Conservation (phyloP, 495 filamentous ascomycete genomes). For the Penicillium simplicissimum region DNA sequence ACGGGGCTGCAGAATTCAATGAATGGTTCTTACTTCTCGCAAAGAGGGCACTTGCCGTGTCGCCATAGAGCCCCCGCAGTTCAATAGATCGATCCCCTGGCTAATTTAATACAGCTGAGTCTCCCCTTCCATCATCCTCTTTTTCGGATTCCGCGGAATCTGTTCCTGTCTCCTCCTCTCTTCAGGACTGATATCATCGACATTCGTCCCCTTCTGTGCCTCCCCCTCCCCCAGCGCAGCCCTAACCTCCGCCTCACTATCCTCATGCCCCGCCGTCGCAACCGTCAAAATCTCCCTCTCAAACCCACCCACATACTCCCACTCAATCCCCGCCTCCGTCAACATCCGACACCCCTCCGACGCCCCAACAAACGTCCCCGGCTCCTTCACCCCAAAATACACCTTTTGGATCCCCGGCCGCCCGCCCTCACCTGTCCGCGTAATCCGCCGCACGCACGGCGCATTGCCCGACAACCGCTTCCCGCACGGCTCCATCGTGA, state of each 20-base stretch:
- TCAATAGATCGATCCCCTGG: not conserved
- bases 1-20: too few relatives aligned
- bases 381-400: slow-evolving; percentile 86
- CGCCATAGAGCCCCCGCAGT: not conserved
- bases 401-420: slow-evolving; percentile 68
- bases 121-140: slow-evolving; percentile 49
- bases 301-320: slow-evolving; percentile 69
- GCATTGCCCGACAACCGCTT: slow-evolving; percentile 77
- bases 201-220: slow-evolving; percentile 31
- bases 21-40: not conserved
- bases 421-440: slow-evolving; percentile 48
- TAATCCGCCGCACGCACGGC: slow-evolving; percentile 80
- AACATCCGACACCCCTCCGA: slow-evolving; percentile 74
- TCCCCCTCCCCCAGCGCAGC: slow-evolving; percentile 26
- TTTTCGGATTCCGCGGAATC: slow-evolving; percentile 47
- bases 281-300: slow-evolving; percentile 79
- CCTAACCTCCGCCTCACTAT: slow-evolving; percentile 37
- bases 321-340: slow-evolving; percentile 70
- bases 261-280: slow-evolving; percentile 77
- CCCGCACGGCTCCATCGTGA: slow-evolving; percentile 92
- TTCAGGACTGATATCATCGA: slow-evolving; percentile 40
- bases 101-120: slow-evolving; percentile 20
- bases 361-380: slow-evolving; percentile 79
- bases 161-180: slow-evolving; percentile 36
- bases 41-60: not conserved